phyloP scores from a whole-genome alignment of 176 grass and related monocot genomes.

The Zizania latifolia region DNA sequence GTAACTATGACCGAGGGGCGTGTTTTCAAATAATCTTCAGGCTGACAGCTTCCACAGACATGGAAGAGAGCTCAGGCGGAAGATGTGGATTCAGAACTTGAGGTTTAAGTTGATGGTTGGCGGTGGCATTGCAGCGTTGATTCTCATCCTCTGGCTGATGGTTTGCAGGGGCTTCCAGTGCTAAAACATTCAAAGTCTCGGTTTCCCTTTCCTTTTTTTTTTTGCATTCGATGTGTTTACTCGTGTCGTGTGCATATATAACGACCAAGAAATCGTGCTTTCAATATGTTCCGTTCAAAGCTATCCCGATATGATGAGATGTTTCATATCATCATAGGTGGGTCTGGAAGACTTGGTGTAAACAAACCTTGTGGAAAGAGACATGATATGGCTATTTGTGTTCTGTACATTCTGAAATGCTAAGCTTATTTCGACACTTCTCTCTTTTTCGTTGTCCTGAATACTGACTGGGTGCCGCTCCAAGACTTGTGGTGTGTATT shows the following conservation, averaged over 20 bases:
- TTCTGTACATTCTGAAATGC: constrained; percentile 39
- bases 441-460: not conserved
- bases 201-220: not conserved
- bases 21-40: constrained; percentile 38
- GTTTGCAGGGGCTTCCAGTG: constrained; percentile 75
- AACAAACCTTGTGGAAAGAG: not conserved
- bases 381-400: constrained; percentile 9
- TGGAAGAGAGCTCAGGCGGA: constrained; percentile 83
- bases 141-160: constrained; percentile 82
- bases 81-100: constrained; percentile 98
- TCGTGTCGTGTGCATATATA: constrained; percentile 25
- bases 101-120: constrained; percentile 83
- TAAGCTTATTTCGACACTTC: not conserved
- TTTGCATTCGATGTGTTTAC: constrained; percentile 9
- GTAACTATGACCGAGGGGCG: not conserved
- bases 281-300: not conserved
- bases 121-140: constrained; percentile 41
- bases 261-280: constrained; percentile 8
- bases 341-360: constrained; percentile 8
- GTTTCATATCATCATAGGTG: constrained; percentile 6
- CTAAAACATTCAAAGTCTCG: constrained; percentile 8
- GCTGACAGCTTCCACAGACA: constrained; percentile 96
- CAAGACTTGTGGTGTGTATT: not conserved
- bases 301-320: too few species aligned
- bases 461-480: not conserved